Evolutionary conservation across 78 protist species (phyloP).

Genomic region (Bodo saltans): DNA sequence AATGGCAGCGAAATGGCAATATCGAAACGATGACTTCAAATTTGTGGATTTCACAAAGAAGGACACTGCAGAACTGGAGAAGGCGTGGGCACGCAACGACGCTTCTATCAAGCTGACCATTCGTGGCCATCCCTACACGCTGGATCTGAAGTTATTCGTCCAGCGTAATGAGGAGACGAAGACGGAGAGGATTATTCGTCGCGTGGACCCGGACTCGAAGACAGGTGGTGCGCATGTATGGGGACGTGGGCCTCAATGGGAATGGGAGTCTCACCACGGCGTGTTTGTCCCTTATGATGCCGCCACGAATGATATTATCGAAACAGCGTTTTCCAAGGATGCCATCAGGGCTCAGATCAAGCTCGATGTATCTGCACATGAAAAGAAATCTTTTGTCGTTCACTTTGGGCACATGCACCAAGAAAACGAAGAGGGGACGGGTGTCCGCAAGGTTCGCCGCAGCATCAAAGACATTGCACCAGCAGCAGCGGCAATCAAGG

Average conservation of each 20-base stretch:
- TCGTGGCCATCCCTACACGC: not conserved
- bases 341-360: not conserved
- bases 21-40: not conserved
- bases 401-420: not conserved
- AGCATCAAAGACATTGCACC: not conserved
- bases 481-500: no score
- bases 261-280: not conserved
- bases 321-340: not conserved
- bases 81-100: not conserved
- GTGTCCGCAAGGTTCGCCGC: not conserved
- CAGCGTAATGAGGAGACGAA: not conserved
- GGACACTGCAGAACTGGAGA: not conserved
- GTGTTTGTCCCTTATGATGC: slow-evolving; percentile 1
- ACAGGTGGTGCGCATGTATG: not conserved
- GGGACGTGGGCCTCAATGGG: not conserved
- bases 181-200: not conserved
- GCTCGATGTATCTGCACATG: not conserved
- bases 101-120: not conserved
- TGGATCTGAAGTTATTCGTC: not conserved
- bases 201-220: not conserved
- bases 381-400: not conserved
- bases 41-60: not conserved
- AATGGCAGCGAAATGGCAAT: no score
- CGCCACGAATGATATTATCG: not conserved
- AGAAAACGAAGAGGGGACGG: not conserved